A percentile compares a stretch with the other conserved stretches of the same genome.
phyloP scores from a whole-genome alignment of 2,329 filamentous ascomycete genomes.

The Teratosphaeria zuluensis region DNA sequence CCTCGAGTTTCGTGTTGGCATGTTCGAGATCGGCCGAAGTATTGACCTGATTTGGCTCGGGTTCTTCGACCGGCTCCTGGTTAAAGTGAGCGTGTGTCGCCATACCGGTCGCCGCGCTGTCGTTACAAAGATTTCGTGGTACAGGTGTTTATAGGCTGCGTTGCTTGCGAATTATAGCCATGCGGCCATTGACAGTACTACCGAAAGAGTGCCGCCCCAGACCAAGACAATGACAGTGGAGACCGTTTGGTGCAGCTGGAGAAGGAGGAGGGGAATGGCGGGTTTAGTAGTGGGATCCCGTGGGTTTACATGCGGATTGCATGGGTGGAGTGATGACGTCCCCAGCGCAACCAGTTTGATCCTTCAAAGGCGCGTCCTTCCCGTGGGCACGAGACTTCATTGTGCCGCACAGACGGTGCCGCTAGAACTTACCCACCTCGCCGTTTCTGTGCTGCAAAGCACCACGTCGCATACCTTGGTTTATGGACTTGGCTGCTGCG shows the following conservation, averaged over 20 bases:
- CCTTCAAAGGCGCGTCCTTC: background rate
- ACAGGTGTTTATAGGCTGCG: background rate
- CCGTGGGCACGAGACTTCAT: background rate
- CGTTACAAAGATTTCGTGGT: background rate
- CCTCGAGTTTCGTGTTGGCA: slow-evolving; percentile 20
- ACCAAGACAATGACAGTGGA: background rate
- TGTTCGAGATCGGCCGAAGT: slow-evolving; percentile 18
- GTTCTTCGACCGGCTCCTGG: slow-evolving; percentile 11
- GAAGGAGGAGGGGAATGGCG: background rate
- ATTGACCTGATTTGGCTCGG: slow-evolving; percentile 11
- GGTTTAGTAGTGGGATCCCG: background rate
- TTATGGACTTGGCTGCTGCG: too few species aligned
- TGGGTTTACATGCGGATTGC: background rate
- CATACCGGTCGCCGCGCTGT: background rate
- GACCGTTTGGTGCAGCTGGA: background rate
- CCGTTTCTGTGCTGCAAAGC: background rate
- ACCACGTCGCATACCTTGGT: background rate
- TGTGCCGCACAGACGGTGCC: background rate
- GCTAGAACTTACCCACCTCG: background rate
- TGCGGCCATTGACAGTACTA: background rate
- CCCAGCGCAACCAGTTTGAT: background rate
- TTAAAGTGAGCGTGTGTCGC: slow-evolving; percentile 14
- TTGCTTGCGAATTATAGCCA: background rate
- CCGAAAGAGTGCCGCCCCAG: background rate
- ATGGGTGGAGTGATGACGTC: background rate